Evolutionary conservation across 1,139 yeast species (phyloP), one percentile per base, ranked within the genome.

Genomic region (Saccharomyces hybrid): DNA sequence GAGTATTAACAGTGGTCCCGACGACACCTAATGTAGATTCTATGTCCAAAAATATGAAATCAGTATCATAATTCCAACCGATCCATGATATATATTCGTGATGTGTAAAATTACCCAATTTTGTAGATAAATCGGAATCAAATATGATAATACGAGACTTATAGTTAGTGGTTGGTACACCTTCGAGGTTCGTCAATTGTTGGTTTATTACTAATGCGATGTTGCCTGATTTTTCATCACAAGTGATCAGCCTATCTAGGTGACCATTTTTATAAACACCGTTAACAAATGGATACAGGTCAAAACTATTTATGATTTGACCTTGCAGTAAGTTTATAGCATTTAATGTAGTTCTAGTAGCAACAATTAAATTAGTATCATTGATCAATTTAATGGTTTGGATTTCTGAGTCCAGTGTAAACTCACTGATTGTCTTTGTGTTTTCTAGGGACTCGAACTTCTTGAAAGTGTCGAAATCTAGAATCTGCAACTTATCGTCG

Each of bases 361-460:
- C 75, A 1, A 85, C 80, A 8, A 88, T 75, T 58, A 90, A 74
- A 59, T 80, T 74, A 52, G 80, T 76, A 42, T 80, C 87, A 16
- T 64, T 62, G n/a, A 74, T 67, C 19, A 80, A 64, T 49, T 71
- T 68, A 47, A 83, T 65, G 1, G 82, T 72, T 60, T 90, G 79
- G 50, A 88, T 81, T 53, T 85, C 79, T 0, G 95, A 80, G 9
- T 88, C 93, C 1, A 86, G 75, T 47, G 87, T 73, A 50, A 86
- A 77, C 3, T 65, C 68, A 34, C 57, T 60, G 25, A 52, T 46
- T 26, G 51, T 54, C 26, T 70, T 67, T 14, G 68, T 71, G 28
- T 71, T 66, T 4, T 60, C 58, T 9, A 55, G 31, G 32, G 64
- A 64, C 32, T 77, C 75, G 29, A 80, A 71, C 55, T 78, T 76